Evolutionary conservation across 371 early-diverging fungal genomes (phyloP).

Genomic region (Basidiobolus meristosporus): DNA sequence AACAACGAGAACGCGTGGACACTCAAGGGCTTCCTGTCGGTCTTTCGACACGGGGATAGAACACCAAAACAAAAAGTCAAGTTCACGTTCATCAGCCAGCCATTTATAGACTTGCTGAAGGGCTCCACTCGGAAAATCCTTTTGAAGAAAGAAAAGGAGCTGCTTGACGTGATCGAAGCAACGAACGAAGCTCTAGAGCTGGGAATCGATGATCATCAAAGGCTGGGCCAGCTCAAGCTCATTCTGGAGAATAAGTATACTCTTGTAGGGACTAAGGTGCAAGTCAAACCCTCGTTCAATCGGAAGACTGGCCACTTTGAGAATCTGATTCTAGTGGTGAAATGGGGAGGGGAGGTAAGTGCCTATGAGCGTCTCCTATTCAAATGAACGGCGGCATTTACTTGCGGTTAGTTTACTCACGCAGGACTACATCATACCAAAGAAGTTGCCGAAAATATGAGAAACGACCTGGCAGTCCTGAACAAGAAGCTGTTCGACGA

Average conservation of each 20-base stretch:
- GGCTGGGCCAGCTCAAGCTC: conserved; percentile 38
- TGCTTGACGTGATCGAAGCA: conserved; percentile 42
- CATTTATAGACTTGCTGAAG: too few relatives aligned
- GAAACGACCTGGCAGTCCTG: conserved; percentile 78
- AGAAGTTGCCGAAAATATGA: conserved; percentile 81
- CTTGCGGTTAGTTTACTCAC: conserved; percentile 63
- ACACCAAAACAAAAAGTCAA: conserved; percentile 96
- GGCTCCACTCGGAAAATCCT: conserved; percentile 60
- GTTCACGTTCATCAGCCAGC: conserved; percentile 44
- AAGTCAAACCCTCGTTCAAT: conserved; percentile 60
- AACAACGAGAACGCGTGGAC: conserved; percentile 72
- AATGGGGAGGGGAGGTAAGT: conserved; percentile 86
- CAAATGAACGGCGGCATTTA: background rate
- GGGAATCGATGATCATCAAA: conserved; percentile 25
- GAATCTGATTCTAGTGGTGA: conserved; percentile 78
- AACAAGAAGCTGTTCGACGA: conserved; percentile 71
- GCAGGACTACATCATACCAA: conserved; percentile 80
- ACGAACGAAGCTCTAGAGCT: conserved; percentile 29
- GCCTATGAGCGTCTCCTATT: too few relatives aligned
- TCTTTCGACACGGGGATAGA: conserved; percentile 89
- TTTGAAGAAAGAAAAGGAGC: conserved; percentile 48
- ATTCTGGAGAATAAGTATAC: conserved; percentile 63
- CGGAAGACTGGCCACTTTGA: conserved; percentile 32
- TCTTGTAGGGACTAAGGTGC: conserved; percentile 84
- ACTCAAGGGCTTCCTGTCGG: conserved; percentile 79